Evolutionary conservation across 129 eudicot genomes (phyloP).

Genomic region (Logfia minima): DNA sequence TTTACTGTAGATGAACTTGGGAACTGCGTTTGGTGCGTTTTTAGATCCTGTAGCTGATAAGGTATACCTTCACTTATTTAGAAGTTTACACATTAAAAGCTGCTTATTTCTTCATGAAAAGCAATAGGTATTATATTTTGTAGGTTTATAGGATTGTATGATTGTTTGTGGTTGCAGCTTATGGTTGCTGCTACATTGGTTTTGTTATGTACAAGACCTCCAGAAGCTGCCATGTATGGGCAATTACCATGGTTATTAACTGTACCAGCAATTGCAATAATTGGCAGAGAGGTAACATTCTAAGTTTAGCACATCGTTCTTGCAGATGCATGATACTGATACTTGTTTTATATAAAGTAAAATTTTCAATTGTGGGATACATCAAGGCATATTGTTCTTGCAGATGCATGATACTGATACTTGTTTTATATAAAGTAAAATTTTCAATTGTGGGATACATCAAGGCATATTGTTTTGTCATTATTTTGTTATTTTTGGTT

Average conservation of each 20-base stretch:
- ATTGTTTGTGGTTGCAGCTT: constrained; percentile 58
- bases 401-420: constrained; percentile 8
- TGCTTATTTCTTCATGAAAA: background rate
- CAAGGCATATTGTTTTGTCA: background rate
- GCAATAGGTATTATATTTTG: background rate
- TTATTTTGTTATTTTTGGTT: constrained; percentile 11
- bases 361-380: constrained; percentile 1
- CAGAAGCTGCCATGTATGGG: constrained; percentile 68
- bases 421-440: constrained; percentile 3
- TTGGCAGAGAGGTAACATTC: constrained; percentile 83
- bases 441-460: constrained; percentile 7
- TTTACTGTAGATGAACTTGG: constrained; percentile 69
- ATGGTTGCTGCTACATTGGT: constrained; percentile 97
- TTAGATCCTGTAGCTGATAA: constrained; percentile 98
- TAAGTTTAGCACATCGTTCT: constrained; percentile 11
- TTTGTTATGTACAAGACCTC: constrained; percentile 82
- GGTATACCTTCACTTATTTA: constrained; percentile 39
- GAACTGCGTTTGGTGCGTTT: constrained; percentile 95
- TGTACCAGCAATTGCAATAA: constrained; percentile 86
- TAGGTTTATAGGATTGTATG: constrained; percentile 15
- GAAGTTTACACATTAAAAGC: background rate
- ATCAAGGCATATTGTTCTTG: constrained; percentile 9
- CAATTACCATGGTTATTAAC: constrained; percentile 84
- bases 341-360: constrained; percentile 5
- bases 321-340: constrained; percentile 11